These are phyloP conservation scores for Lentinula sp. DNA, from an alignment of 768 basidiomycete genomes.

Conservation along the genomic window DNA sequence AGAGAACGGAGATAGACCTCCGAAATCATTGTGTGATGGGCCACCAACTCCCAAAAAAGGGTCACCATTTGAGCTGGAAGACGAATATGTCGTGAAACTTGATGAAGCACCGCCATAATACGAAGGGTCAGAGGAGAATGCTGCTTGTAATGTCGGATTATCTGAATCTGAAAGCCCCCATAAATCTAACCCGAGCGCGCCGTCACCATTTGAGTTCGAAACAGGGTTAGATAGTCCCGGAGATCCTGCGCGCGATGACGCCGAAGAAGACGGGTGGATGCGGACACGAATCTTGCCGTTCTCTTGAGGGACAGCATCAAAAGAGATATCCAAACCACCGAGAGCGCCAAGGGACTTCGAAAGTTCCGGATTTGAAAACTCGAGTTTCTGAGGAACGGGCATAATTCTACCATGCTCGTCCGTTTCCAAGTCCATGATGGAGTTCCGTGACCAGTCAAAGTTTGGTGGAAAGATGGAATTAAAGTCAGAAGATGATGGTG, in stretches of 20 bases:
- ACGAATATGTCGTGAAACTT: slow-evolving; percentile 15
- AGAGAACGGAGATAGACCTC: slow-evolving; percentile 3
- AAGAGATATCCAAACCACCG: slow-evolving; percentile 63
- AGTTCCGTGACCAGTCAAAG: slow-evolving; percentile 47
- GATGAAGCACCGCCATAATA: slow-evolving; percentile 4
- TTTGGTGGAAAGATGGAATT: slow-evolving; percentile 42
- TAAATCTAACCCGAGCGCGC: slow-evolving; percentile 3
- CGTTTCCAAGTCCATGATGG: slow-evolving; percentile 44
- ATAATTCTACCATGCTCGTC: slow-evolving; percentile 26
- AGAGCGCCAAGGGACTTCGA: slow-evolving; percentile 40
- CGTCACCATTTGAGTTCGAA: slow-evolving; percentile 11
- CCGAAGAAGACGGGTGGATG: slow-evolving; percentile 55
- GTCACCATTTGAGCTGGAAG: slow-evolving; percentile 33
- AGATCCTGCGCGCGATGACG: slow-evolving; percentile 34
- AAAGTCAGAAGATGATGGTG: slow-evolving; percentile 40
- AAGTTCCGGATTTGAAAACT: slow-evolving; percentile 48
- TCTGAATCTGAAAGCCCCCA: slow-evolving; percentile 2
- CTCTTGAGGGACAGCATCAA: slow-evolving; percentile 58
- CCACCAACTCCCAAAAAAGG: slow-evolving; percentile 57
- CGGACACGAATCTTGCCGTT: slow-evolving; percentile 71
- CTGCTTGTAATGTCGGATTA: slow-evolving; percentile 8
- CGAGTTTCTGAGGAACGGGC: slow-evolving; percentile 38
- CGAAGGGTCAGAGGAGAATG: slow-evolving; percentile 16
- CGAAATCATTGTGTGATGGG: slow-evolving; percentile 27
- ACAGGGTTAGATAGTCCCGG: slow-evolving; percentile 19